phyloP scores from a whole-genome alignment of 1,284 basidiomycete species.

The Ceratobasidium sp. region DNA sequence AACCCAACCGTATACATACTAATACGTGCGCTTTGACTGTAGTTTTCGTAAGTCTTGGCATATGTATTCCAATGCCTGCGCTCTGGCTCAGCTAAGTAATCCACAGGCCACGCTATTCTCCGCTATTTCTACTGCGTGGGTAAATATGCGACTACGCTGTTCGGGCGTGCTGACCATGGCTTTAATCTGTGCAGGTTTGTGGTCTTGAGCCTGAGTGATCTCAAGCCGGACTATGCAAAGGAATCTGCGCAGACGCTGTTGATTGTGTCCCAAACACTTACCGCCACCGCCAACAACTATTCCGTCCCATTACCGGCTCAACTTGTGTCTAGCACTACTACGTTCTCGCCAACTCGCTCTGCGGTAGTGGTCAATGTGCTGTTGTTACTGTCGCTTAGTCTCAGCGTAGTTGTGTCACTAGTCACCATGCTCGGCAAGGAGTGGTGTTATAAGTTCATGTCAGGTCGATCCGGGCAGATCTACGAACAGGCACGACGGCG shows the following conservation, averaged over 20 bases:
- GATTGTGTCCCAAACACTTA: background rate
- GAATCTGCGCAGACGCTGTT: background rate
- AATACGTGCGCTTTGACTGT: background rate
- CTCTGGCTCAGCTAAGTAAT: background rate
- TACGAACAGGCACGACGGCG: slow-evolving; percentile 7
- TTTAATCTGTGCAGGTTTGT: background rate
- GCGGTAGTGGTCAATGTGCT: slow-evolving; percentile 7
- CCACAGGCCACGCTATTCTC: slow-evolving; percentile 17
- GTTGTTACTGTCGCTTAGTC: slow-evolving; percentile 3
- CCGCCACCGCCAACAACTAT: background rate
- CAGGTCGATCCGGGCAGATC: background rate
- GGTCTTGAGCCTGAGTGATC: background rate
- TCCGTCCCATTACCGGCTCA: background rate
- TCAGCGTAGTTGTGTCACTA: background rate
- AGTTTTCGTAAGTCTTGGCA: background rate
- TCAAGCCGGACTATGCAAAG: slow-evolving; percentile 3
- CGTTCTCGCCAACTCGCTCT: background rate
- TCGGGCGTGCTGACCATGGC: background rate
- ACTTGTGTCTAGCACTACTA: background rate
- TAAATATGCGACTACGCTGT: background rate
- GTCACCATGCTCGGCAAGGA: background rate
- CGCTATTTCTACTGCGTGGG: slow-evolving; percentile 15
- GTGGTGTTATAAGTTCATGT: slow-evolving; percentile 9
- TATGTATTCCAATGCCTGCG: no score
- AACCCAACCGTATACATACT: no score